Base-by-base conservation (phyloP, 139 green algal genomes). In the Asterochloris sp. region DNA sequence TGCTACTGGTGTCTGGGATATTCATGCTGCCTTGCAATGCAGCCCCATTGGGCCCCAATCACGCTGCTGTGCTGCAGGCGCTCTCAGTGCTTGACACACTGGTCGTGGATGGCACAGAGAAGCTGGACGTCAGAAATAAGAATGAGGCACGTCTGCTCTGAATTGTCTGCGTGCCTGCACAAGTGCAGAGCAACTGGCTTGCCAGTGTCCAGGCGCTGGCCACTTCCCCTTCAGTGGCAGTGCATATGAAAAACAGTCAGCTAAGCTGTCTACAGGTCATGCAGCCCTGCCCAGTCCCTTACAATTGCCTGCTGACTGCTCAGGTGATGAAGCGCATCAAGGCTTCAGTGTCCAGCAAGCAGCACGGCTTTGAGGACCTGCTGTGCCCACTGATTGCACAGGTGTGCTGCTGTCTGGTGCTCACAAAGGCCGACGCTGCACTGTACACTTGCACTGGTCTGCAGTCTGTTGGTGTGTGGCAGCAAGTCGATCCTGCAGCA, bases 341-440 rank as follows among this genome's bases (percentile, higher is more conserved):
- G 74, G 92, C 90, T 21, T 82, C 90, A 24, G 88, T 99, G n/a
- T 89, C 85, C 79, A 95, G 88, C 88, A 99, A 99, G 89, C 93
- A 96, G 88, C 91, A 91, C 66, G 97, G 97, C n/a, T 95, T 92
- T 77, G 96, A 99, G 87, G 87, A 93, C 47, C 54, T 98, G 27
- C 93, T 99, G 62, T 87, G 84, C 21, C 89, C 89, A 13, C 85
- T 99, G n/a, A 92, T 98, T 24, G 97, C 97, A 14, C n/a, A 78
- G 38, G 38, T 54, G 38, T 2, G 38, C 38, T 54, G 38, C 38
- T 54, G 38, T 54, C 38, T 54, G 38, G 38, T 54, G 38, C 38
- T 54, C 38, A 54, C 38, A 54, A 54, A 54, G 6, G 38, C 6
- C 6, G 38, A 54, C 38, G 38, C 38, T 54, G 38, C 38, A 54